Percentiles rank a stretch among this genome's conserved stretches.
Conservation (phyloP, 805 yeast species). For the Naumovozyma castellii region DNA sequence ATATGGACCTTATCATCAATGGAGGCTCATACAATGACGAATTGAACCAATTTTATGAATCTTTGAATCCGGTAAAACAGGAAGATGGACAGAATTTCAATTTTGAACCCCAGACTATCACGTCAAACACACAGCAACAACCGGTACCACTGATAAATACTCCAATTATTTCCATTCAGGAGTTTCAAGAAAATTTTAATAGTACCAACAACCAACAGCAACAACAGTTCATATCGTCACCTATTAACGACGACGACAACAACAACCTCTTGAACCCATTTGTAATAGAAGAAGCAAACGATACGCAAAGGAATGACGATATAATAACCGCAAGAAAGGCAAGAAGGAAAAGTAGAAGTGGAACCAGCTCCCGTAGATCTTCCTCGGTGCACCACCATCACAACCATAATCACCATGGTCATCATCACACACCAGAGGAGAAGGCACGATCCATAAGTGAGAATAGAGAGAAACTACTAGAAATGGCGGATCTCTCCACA, state of each 20-base stretch:
- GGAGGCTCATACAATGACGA: not conserved
- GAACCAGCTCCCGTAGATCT: too few species aligned
- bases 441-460: slow-evolving; percentile 26
- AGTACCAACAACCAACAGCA: too few species aligned
- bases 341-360: slow-evolving; percentile 13
- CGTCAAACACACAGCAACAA: not conserved
- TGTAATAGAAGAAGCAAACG: slow-evolving; percentile 1
- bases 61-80: slow-evolving; percentile 6
- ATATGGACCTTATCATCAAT: slow-evolving; percentile 12
- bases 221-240: not conserved
- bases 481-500: slow-evolving; percentile 20
- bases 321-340: slow-evolving; percentile 24
- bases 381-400: too few species aligned
- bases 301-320: slow-evolving; percentile 12
- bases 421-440: slow-evolving; percentile 20
- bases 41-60: slow-evolving; percentile 1
- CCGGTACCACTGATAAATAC: slow-evolving; percentile 1
- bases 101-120: not conserved
- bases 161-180: slow-evolving; percentile 23
- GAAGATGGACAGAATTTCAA: not conserved
- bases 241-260: slow-evolving; percentile 4
- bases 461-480: slow-evolving; percentile 24
- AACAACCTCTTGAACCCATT: slow-evolving; percentile 2
- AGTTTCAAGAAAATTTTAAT: slow-evolving; percentile 11
- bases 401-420: too few species aligned